Conservation (phyloP, 2,329 filamentous ascomycete species). For the Penicillium sp. region DNA sequence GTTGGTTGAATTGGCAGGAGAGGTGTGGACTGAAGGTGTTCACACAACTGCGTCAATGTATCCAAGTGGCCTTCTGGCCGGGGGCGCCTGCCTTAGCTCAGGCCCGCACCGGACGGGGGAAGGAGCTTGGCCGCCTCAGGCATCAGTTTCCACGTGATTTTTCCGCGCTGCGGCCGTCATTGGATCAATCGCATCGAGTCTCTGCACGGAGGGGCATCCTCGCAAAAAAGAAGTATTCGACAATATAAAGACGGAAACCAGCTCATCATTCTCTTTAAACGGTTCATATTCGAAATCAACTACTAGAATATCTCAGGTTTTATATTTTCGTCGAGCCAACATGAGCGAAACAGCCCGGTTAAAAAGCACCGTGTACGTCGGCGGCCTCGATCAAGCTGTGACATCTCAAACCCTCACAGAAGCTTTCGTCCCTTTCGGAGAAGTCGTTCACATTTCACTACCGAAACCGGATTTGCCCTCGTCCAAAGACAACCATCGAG, state of each 20-base stretch:
- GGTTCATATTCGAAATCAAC: background rate
- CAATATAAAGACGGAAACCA: background rate
- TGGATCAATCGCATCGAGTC: background rate
- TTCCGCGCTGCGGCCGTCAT: background rate
- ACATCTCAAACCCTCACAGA: slow-evolving; percentile 73
- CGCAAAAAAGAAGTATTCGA: background rate
- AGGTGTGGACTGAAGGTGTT: background rate
- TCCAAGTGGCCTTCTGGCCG: slow-evolving; percentile 36
- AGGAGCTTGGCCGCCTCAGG: slow-evolving; percentile 7
- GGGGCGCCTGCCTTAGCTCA: background rate
- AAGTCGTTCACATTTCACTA: slow-evolving; percentile 85
- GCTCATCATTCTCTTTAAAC: background rate
- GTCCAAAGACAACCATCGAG: slow-evolving; percentile 73
- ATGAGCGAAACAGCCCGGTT: slow-evolving; percentile 77
- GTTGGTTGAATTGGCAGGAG: background rate
- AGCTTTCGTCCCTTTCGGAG: slow-evolving; percentile 94
- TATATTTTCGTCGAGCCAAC: background rate
- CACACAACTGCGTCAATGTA: slow-evolving; percentile 16
- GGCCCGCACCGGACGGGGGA: background rate
- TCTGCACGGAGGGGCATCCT: background rate
- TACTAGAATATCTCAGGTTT: background rate
- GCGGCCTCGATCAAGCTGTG: slow-evolving; percentile 77
- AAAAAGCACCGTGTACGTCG: slow-evolving; percentile 90
- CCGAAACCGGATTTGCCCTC: slow-evolving; percentile 83
- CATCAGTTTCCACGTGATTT: slow-evolving; percentile 7